Evolutionary conservation across 2,329 filamentous ascomycete genomes (phyloP).

Genomic region (Tolypocladium endophyticum): DNA sequence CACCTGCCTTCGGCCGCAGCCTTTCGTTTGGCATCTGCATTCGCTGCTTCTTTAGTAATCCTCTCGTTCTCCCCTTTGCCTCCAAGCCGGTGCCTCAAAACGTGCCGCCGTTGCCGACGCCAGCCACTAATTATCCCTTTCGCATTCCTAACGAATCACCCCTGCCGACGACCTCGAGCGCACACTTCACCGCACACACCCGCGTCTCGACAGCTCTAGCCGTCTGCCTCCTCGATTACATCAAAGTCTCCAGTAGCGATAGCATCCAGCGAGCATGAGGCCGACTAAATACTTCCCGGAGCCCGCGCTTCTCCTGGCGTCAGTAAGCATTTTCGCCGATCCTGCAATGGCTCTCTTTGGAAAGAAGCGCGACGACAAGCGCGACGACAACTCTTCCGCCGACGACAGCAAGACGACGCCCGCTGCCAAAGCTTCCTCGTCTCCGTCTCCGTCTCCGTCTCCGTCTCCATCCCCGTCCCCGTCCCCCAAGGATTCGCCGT

Average conservation of each 20-base stretch:
- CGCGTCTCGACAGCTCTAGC: not conserved
- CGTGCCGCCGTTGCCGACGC: not conserved
- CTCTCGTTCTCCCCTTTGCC: not conserved
- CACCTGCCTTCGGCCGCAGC: not conserved
- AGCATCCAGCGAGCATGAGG: conserved; percentile 11
- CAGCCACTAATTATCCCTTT: not conserved
- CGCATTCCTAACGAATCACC: not conserved
- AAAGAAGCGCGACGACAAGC: conserved; percentile 5
- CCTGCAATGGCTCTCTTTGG: conserved; percentile 25
- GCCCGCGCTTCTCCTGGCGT: conserved; percentile 14
- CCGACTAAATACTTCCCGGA: conserved; percentile 14
- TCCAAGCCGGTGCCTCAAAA: not conserved
- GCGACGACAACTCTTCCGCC: conserved; percentile 6
- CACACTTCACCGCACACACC: not conserved
- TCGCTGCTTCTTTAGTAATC: not conserved
- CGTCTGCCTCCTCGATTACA: not conserved
- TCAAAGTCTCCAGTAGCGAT: not conserved
- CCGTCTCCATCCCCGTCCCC: not conserved
- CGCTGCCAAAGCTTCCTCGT: not conserved
- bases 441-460: not conserved
- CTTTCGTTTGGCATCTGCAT: conserved; percentile 1
- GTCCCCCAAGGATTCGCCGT: conserved; percentile 1
- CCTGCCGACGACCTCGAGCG: not conserved
- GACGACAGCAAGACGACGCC: conserved; percentile 2
- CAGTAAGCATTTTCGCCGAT: conserved; percentile 17